Evolutionary conservation across 2,329 filamentous ascomycete species (phyloP), one percentile per base, ranked within the genome.

Genomic region (Neospermospora avenae): DNA sequence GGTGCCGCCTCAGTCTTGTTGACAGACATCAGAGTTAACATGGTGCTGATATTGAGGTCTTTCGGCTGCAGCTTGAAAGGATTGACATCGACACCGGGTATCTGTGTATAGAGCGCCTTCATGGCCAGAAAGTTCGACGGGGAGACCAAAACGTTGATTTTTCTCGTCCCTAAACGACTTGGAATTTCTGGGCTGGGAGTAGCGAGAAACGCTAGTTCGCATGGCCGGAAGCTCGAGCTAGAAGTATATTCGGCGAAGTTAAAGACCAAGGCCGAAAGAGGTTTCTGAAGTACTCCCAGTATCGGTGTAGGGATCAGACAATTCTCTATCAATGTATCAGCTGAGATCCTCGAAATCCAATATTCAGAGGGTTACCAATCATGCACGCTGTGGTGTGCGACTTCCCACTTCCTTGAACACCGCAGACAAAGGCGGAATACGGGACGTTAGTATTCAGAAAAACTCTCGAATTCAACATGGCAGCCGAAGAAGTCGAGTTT

Each of bases 331-430:
- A 28, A 48, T 16, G 24, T 39, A 53, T 60, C 42, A 56, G 45
- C 25, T 13, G 44, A 60, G 24, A 28, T 39, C 25, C 35, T 35
- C 41, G 37, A 24, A 46, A 56, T 46, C 25, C 28, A 34, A 24
- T 37, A 45, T 18, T 56, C 24, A 18, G 28, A 48, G 46, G 20
- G 20, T 60, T 60, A 60, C 58, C 58, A 41, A 64, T 34, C 55
- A 88, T 74, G 64, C 80, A 84, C 0, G 81, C 80, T 2, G 85
- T 73, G 0, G 84, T 86, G 60, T 87, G 82, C 25, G 79, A 82
- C 67, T 87, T 87, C 0, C 85, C 85, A 52, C 79, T 81, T 0
- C 84, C 84, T 67, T 87, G 84, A 1, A 80, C 80, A 1, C 84
- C 85, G 61, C 85, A 88, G 22, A 88, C 81, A 68, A 87, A 87